A percentile compares a stretch with the other conserved stretches of the same genome.
Conservation (phyloP, 805 yeast genomes). For the Cyberlindnera japonica region DNA sequence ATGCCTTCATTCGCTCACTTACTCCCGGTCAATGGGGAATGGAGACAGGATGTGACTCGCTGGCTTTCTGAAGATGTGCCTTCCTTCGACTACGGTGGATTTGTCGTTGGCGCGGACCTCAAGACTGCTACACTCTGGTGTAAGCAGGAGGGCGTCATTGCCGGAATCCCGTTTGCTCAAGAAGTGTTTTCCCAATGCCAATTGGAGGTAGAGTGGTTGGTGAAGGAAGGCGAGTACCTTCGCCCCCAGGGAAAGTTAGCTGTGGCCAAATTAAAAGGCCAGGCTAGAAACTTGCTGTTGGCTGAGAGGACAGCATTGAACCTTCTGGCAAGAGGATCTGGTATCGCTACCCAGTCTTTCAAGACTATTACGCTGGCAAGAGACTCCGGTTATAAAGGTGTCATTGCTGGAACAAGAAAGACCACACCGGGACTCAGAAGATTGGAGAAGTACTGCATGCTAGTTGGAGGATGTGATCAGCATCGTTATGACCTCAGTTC, state of each 20-base stretch:
- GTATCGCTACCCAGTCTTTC: constrained; percentile 76
- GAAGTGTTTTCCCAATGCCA: constrained; percentile 81
- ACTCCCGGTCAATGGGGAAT: constrained; percentile 70
- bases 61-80: constrained; percentile 91
- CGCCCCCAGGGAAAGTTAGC: constrained; percentile 57
- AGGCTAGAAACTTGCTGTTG: constrained; percentile 71
- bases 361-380: constrained; percentile 59
- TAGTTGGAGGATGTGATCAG: constrained; percentile 91
- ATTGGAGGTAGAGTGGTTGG: constrained; percentile 67
- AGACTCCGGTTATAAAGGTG: constrained; percentile 67
- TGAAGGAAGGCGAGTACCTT: constrained; percentile 62
- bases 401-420: constrained; percentile 93
- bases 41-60: constrained; percentile 74
- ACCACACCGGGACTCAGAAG: constrained; percentile 95
- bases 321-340: constrained; percentile 76
- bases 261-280: constrained; percentile 77
- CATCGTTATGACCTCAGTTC: constrained; percentile 88
- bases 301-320: constrained; percentile 88
- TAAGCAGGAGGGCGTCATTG: constrained; percentile 73
- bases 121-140: constrained; percentile 77
- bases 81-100: constrained; percentile 91
- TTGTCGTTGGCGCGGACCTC: constrained; percentile 75
- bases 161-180: constrained; percentile 86
- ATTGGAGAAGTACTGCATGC: constrained; percentile 89
- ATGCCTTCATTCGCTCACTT: constrained; percentile 40